Evolutionary conservation across 306 rosid species (phyloP).

Genomic region (Carpinus viminea): DNA sequence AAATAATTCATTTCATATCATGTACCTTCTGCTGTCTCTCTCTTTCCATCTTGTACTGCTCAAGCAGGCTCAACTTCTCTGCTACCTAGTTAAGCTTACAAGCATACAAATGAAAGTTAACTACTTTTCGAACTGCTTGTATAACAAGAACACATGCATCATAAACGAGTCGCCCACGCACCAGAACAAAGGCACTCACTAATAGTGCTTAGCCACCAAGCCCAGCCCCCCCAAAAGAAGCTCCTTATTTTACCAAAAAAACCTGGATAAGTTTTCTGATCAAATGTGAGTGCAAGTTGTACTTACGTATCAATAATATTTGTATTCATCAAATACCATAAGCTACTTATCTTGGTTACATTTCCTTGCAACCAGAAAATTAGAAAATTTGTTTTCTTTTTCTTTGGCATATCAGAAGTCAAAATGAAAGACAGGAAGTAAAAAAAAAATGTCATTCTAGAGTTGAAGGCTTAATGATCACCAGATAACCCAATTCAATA

Average conservation of each 20-base stretch:
- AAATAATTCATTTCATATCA: background rate
- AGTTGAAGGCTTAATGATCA: background rate
- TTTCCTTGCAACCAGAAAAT: background rate
- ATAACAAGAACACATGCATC: background rate
- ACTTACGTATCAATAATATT: background rate
- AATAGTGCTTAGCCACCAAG: too few species aligned
- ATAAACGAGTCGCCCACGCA: background rate
- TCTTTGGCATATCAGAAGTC: background rate
- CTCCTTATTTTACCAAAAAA: too few species aligned
- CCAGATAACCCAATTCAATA: too few species aligned
- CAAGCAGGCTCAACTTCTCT: constrained; percentile 69
- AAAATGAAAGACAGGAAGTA: background rate
- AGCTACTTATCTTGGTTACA: background rate
- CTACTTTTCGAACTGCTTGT: background rate
- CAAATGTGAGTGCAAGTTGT: background rate
- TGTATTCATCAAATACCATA: background rate
- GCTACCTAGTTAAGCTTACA: constrained; percentile 52
- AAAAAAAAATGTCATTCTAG: background rate
- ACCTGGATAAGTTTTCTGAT: too few species aligned
- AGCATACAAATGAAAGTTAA: background rate
- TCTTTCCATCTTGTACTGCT: constrained; percentile 78
- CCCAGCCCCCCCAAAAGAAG: too few species aligned
- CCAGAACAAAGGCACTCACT: too few species aligned
- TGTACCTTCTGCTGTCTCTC: constrained; percentile 77
- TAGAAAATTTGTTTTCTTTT: background rate